phyloP scores from a whole-genome alignment of 2,329 filamentous ascomycete genomes.

The Fusarium nygamai region DNA sequence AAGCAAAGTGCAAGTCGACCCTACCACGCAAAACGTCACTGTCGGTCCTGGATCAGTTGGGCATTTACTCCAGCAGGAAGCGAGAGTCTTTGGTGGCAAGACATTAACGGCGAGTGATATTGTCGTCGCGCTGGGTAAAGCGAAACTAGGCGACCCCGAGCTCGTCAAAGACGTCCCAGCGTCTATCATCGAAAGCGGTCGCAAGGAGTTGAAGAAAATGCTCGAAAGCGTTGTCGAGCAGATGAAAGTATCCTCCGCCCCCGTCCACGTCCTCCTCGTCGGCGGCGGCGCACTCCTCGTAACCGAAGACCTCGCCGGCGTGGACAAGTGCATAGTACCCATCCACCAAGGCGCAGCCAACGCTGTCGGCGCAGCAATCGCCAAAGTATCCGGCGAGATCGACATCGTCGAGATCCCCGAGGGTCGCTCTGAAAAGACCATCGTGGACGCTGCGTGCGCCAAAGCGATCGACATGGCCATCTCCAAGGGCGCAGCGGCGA shows the following conservation, averaged over 20 bases:
- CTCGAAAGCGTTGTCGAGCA: slow-evolving; percentile 63
- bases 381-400: slow-evolving; percentile 62
- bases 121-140: slow-evolving; percentile 51
- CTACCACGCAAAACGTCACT: slow-evolving; percentile 44
- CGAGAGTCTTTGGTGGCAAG: slow-evolving; percentile 63
- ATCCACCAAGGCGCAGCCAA: slow-evolving; percentile 66
- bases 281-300: slow-evolving; percentile 66
- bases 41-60: slow-evolving; percentile 69
- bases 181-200: slow-evolving; percentile 32
- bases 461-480: slow-evolving; percentile 46
- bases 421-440: slow-evolving; percentile 49
- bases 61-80: slow-evolving; percentile 57
- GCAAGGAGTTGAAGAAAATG: slow-evolving; percentile 54
- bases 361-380: slow-evolving; percentile 69
- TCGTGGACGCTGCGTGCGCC: slow-evolving; percentile 53
- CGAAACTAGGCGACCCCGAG: slow-evolving; percentile 44
- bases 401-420: slow-evolving; percentile 61
- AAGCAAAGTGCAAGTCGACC: slow-evolving; percentile 43
- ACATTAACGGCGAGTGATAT: slow-evolving; percentile 65
- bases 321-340: slow-evolving; percentile 61
- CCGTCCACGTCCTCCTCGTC: slow-evolving; percentile 63
- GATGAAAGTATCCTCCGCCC: slow-evolving; percentile 65
- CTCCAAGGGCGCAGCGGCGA: slow-evolving; percentile 44
- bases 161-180: slow-evolving; percentile 43
- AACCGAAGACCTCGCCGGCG: slow-evolving; percentile 58